Percentiles rank a stretch among this genome's conserved stretches.
These are phyloP conservation scores for Pyrenophora seminiperda DNA, from an alignment of 2,329 filamentous ascomycete genomes.

Conservation along the genomic window DNA sequence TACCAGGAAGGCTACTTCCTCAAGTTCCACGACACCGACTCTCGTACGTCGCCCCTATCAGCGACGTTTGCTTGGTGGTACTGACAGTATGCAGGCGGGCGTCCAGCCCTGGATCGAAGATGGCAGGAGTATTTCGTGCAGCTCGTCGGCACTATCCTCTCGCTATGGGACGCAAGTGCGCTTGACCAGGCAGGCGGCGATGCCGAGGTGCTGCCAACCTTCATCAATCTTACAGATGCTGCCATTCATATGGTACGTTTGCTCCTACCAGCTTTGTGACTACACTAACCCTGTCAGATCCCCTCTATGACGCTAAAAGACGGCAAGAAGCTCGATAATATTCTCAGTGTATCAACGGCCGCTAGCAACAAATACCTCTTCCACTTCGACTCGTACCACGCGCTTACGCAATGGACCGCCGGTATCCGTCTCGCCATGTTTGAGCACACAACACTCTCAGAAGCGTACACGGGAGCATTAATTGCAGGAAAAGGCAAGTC, in stretches of 20 bases:
- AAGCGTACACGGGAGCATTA: constrained; percentile 93
- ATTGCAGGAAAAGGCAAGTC: constrained; percentile 92
- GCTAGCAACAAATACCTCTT: constrained; percentile 93
- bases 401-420: constrained; percentile 92
- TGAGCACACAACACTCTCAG: constrained; percentile 89
- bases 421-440: constrained; percentile 93
- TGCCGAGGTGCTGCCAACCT: constrained; percentile 84
- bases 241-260: constrained; percentile 92
- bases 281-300: constrained; percentile 41
- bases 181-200: constrained; percentile 85
- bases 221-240: constrained; percentile 96
- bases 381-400: constrained; percentile 94
- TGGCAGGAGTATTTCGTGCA: constrained; percentile 99
- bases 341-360: constrained; percentile 92
- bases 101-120: constrained; percentile 80
- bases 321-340: constrained; percentile 86
- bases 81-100: constrained; percentile 68
- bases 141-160: constrained; percentile 91
- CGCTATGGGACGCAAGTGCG: constrained; percentile 92
- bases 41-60: constrained; percentile 64
- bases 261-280: neutral
- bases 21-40: constrained; percentile 93
- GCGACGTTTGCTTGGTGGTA: constrained; percentile 15
- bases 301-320: constrained; percentile 85
- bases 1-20: constrained; percentile 98